Conservation (phyloP, 2,329 filamentous ascomycete genomes). For the Mollisia scopiformis region DNA sequence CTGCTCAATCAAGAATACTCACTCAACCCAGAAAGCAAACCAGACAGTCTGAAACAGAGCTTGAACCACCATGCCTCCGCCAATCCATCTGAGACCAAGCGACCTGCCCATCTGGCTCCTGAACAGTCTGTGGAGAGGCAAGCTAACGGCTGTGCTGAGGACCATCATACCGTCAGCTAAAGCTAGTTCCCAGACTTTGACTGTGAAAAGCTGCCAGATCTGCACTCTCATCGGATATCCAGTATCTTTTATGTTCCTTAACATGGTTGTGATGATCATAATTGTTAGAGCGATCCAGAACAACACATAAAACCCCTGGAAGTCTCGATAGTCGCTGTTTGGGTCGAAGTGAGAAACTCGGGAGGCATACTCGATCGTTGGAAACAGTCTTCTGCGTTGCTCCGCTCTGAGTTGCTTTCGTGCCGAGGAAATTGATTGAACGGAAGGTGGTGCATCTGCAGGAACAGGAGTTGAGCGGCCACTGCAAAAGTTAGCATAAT, state of each 20-base stretch:
- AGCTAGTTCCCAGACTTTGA: slow-evolving; percentile 86
- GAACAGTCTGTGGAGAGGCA: slow-evolving; percentile 74
- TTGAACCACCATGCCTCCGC: slow-evolving; percentile 79
- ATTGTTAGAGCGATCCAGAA: slow-evolving; percentile 98
- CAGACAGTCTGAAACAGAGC: slow-evolving; percentile 79
- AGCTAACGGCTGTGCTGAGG: slow-evolving; percentile 67
- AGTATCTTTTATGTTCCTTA: slow-evolving; percentile 92
- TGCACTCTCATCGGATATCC: slow-evolving; percentile 82
- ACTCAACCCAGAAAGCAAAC: slow-evolving; percentile 80
- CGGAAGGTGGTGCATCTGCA: slow-evolving; percentile 89
- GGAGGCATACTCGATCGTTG: slow-evolving; percentile 87
- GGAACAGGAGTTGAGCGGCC: slow-evolving; percentile 83
- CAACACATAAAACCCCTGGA: slow-evolving; percentile 95
- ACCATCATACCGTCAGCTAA: slow-evolving; percentile 88
- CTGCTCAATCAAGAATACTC: slow-evolving; percentile 32
- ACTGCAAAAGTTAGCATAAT: slow-evolving; percentile 47
- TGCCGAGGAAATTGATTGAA: slow-evolving; percentile 81
- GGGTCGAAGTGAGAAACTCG: slow-evolving; percentile 97
- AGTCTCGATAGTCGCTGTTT: slow-evolving; percentile 87
- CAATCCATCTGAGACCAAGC: slow-evolving; percentile 69
- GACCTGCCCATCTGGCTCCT: slow-evolving; percentile 53
- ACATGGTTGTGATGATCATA: slow-evolving; percentile 93
- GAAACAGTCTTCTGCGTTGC: slow-evolving; percentile 83
- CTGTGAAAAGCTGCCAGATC: slow-evolving; percentile 86
- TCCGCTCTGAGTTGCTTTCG: slow-evolving; percentile 82